phyloP scores from a whole-genome alignment of 129 eudicot genomes.

The Flaveria robusta region DNA sequence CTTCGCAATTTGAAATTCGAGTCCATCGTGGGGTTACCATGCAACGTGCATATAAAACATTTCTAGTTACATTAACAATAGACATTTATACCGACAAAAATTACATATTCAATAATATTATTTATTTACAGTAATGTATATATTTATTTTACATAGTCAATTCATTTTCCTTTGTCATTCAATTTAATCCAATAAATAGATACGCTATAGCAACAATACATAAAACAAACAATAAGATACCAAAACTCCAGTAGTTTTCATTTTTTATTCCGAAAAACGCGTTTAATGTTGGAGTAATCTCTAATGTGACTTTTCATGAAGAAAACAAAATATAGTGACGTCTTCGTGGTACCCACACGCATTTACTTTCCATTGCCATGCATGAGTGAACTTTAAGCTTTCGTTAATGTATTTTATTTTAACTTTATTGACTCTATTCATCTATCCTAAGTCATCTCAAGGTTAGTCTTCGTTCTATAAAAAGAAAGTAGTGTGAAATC shows the following conservation, averaged over 20 bases:
- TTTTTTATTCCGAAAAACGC: not conserved
- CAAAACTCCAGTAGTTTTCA: not conserved
- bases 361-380: not conserved
- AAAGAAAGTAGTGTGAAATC: conserved; percentile 2
- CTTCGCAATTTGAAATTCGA: too few species aligned
- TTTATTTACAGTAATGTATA: too few species aligned
- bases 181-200: not conserved
- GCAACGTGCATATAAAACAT: too few species aligned
- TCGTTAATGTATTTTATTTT: not conserved
- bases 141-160: too few species aligned
- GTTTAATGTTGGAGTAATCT: not conserved
- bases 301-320: not conserved
- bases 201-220: not conserved
- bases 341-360: conserved; percentile 7
- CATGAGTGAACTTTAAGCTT: not conserved
- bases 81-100: too few species aligned
- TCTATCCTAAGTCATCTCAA: not conserved
- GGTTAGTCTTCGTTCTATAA: not conserved
- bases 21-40: too few species aligned
- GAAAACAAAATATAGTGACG: not conserved
- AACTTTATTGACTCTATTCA: conserved; percentile 2
- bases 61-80: too few species aligned
- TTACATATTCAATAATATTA: too few species aligned
- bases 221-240: not conserved
- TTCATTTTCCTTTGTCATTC: too few species aligned